Conservation (phyloP, 2,329 filamentous ascomycete species). For the Cladophialophora psammophila region DNA sequence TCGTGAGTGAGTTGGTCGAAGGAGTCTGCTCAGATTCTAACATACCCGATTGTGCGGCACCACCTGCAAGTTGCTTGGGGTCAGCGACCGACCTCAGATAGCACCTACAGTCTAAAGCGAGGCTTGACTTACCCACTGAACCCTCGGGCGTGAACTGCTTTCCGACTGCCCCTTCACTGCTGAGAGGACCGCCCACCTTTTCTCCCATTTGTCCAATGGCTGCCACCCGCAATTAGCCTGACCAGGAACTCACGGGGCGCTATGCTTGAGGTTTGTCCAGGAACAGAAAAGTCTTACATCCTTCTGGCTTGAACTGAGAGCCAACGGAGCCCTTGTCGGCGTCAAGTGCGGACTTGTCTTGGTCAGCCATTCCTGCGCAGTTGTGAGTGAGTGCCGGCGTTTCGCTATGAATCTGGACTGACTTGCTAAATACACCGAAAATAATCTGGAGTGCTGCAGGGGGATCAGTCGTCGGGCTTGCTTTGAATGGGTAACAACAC, state of each 20-base stretch:
- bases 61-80: constrained; percentile 11
- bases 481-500: constrained; percentile 24
- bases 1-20: neutral
- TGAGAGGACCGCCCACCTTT: constrained; percentile 30
- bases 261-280: neutral
- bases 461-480: constrained; percentile 22
- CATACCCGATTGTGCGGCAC: constrained; percentile 32
- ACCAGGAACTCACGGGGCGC: constrained; percentile 37
- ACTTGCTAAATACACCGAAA: constrained; percentile 28
- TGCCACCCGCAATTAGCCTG: constrained; percentile 46
- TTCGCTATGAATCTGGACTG: constrained; percentile 1
- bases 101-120: neutral
- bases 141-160: constrained; percentile 34
- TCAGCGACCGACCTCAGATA: constrained; percentile 39
- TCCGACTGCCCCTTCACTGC: constrained; percentile 27
- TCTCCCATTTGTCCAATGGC: constrained; percentile 32
- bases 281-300: neutral
- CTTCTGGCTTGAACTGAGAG: constrained; percentile 28
- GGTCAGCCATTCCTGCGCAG: constrained; percentile 34
- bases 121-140: constrained; percentile 19
- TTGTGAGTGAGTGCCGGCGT: constrained; percentile 9
- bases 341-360: constrained; percentile 34
- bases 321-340: constrained; percentile 36
- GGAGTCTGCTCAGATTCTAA: neutral
- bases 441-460: constrained; percentile 24